Conservation (phyloP, 169 alveolate species). For the Eimeria acervulina region DNA sequence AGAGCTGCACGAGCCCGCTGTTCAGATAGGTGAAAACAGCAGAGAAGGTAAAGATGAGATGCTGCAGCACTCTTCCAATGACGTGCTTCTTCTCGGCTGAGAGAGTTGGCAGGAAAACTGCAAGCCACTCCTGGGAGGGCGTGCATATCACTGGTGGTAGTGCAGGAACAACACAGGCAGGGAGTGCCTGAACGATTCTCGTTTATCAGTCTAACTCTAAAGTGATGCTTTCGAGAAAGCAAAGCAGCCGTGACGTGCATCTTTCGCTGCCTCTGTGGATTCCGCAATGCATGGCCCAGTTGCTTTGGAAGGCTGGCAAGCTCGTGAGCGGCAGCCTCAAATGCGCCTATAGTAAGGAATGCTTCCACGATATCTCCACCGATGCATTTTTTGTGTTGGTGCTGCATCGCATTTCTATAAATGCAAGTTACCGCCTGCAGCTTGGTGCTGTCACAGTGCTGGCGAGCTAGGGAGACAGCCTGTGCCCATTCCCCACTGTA, state of each 20-base stretch:
- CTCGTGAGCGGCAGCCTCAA: constrained; percentile 65
- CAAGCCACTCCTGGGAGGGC: not conserved
- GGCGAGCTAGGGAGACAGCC: constrained; percentile 50
- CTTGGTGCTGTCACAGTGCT: constrained; percentile 55
- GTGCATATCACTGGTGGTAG: not conserved
- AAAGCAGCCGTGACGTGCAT: constrained; percentile 58
- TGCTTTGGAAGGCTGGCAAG: constrained; percentile 16
- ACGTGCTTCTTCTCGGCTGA: constrained; percentile 17
- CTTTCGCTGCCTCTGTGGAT: constrained; percentile 58
- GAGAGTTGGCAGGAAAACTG: not conserved
- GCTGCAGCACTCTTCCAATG: constrained; percentile 66
- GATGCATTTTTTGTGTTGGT: not conserved
- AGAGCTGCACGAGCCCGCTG: constrained; percentile 59
- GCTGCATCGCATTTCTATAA: constrained; percentile 48
- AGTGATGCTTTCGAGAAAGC: constrained; percentile 37
- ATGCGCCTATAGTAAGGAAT: constrained; percentile 8
- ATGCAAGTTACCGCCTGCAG: constrained; percentile 21
- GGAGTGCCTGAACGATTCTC: not conserved
- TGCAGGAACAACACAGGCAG: not conserved
- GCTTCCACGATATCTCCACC: constrained; percentile 21
- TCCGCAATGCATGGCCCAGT: not conserved
- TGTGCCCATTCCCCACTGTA: constrained; percentile 54
- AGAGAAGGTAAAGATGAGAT: constrained; percentile 63
- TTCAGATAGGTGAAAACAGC: constrained; percentile 47
- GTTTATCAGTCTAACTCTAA: not conserved